Evolutionary conservation across 192 early-diverging fungal genomes (phyloP), one percentile per base, ranked within the genome.

Genomic region (Hyaloraphidium curvatum): DNA sequence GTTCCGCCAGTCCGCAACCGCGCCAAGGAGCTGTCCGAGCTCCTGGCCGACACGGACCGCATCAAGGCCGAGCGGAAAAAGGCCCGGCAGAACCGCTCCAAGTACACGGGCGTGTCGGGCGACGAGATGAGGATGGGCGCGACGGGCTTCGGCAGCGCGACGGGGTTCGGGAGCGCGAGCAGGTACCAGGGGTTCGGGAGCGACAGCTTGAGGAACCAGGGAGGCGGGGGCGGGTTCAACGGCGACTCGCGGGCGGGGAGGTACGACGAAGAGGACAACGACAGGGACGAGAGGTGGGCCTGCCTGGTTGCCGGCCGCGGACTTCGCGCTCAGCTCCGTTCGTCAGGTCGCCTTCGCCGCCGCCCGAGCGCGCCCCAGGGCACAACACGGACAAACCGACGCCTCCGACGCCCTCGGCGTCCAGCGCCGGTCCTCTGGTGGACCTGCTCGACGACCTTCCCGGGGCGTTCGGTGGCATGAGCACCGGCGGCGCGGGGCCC

Each of bases 51-150:
- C 62, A 77, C 74, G 51, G 77, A 90, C 27, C 73, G 65, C 13
- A 78, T 97, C 61, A 80, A 83, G 29, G 72, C 71, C 9, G 93
- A 97, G 62, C 77, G 93, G 14, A 78, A 80, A 58, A 91, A 86
- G 57, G 89, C 93, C 19, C 83, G 81, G 60, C 78, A 79, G 22
- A 97, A 88, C 65, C 77, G 83, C 31, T 68, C 76, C 63, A 97
- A 97, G 67, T 97, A 89, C 58, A 78, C 71, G 0, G 84, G 85
- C 23, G 82, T 84, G 14, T 68, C 79, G 48, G 7, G 9, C 5
- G 21, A 50, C 2, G 76, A 75, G 55, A n/a, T 67, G 26, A 1
- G 61, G 61, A 7, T 65, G 16, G 29, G 50, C 30, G 51, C 59
- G 31, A 41, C 26, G 11, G 58, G 63, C 16, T 52, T 55, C 27